A percentile compares a stretch with the other conserved stretches of the same genome.
Conservation (phyloP, 805 yeast genomes). For the Pichia heedii region DNA sequence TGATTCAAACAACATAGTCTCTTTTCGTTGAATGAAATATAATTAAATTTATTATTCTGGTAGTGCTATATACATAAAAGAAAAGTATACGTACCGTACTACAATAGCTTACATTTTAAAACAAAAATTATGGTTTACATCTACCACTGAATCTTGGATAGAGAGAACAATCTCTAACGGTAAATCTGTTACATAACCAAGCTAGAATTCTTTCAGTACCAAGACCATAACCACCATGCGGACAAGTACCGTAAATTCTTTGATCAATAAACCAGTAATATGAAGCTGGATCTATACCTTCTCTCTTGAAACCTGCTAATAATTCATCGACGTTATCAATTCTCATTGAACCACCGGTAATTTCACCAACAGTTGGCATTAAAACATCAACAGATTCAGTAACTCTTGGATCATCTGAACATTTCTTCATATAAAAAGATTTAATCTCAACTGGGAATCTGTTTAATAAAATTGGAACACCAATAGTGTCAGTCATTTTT, state of each 20-base stretch:
- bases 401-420: slow-evolving; percentile 83
- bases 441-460: slow-evolving; percentile 96
- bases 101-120: too few relatives aligned
- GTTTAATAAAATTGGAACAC: slow-evolving; percentile 83
- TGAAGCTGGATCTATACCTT: slow-evolving; percentile 68
- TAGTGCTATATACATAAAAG: too few relatives aligned
- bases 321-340: slow-evolving; percentile 74
- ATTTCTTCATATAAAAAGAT: slow-evolving; percentile 95
- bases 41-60: too few relatives aligned
- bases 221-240: slow-evolving; percentile 98
- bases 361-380: slow-evolving; percentile 99
- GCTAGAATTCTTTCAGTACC: slow-evolving; percentile 98
- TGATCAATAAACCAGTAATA: slow-evolving; percentile 97
- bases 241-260: slow-evolving; percentile 94
- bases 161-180: slow-evolving; percentile 96
- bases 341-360: slow-evolving; percentile 99
- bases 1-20: too few relatives aligned
- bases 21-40: too few relatives aligned
- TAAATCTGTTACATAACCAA: slow-evolving; percentile 95
- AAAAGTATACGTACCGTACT: background rate
- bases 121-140: slow-evolving; percentile 68
- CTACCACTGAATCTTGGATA: slow-evolving; percentile 98
- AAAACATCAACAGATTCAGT: slow-evolving; percentile 97
- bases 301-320: slow-evolving; percentile 86
- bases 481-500: slow-evolving; percentile 92